Base-by-base conservation (phyloP, 176 grass and related monocot genomes). In the Poa annua region DNA sequence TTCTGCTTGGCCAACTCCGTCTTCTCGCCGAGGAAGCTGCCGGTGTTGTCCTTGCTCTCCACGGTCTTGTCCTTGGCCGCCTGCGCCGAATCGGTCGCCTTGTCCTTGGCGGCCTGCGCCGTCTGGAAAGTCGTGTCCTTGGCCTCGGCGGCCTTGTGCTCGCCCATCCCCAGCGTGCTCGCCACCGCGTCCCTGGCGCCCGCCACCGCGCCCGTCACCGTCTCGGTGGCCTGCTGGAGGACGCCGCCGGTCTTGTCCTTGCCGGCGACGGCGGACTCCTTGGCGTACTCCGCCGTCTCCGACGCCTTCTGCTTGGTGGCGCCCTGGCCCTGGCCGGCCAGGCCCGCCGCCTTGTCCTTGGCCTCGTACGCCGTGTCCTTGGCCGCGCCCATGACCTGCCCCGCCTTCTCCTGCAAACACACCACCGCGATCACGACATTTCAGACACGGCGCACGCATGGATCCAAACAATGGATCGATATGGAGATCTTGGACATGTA, bases 181-280 rank as follows among this genome's bases (percentile, higher is more conserved):
- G 66, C 82, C 71, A 94, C 91, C 1, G 93, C 85, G 51, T 94
- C 92, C 82, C 86, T 90, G 32, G 92, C 85, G 38, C 92, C 92
- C 5, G 51, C 82, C n/a, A 86, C 92, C 33, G 72, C 90, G 66
- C 20, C 90, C 89, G 72, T 81, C 66, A 91, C 88, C 71, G 88
- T 84, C 53, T 96, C 93, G 0, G 72, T 56, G 9, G 88, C 86
- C 90, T 97, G 89, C 34, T 90, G 88, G 38, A 97, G 68, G 16
- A 89, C 41, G 79, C 64, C 32, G 44, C 82, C 87, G 38, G 89
- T 48, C 76, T 92, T 92, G 21, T 97, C 90, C 88, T 90, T 92
- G 41, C 80, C 86, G 48, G 52, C 20, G 38, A 80, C 49, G 44
- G 80, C 83, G 3, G 56, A 48, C 5, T 90, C 94, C 73, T 90